These are phyloP conservation scores for Epichloe aotearoae DNA, from an alignment of 2,329 filamentous ascomycete species.

Conservation along the genomic window DNA sequence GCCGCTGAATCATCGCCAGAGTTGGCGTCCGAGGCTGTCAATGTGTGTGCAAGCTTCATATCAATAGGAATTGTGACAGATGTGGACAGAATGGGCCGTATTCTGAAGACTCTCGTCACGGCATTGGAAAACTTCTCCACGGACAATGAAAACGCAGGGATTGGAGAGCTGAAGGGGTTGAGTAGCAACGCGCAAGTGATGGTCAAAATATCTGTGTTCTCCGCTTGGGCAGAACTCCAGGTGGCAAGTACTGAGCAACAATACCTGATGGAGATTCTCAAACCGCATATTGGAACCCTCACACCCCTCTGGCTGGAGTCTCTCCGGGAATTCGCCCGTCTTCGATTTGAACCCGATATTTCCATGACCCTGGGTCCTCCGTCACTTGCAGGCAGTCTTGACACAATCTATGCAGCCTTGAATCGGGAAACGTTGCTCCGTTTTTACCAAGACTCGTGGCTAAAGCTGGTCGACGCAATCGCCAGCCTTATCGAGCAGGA, in stretches of 20 bases:
- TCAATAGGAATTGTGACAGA: constrained; percentile 95
- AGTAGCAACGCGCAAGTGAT: constrained; percentile 96
- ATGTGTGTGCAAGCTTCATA: constrained; percentile 96
- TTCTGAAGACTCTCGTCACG: constrained; percentile 81
- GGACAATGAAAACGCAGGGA: constrained; percentile 68
- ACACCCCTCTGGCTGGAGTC: constrained; percentile 92
- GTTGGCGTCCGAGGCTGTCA: constrained; percentile 87
- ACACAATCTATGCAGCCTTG: constrained; percentile 87
- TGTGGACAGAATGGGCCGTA: constrained; percentile 96
- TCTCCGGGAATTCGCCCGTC: constrained; percentile 78
- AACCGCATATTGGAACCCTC: constrained; percentile 76
- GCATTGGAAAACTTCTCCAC: constrained; percentile 85
- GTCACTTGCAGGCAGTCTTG: constrained; percentile 70
- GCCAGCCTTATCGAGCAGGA: constrained; percentile 95
- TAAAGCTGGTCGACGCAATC: constrained; percentile 93
- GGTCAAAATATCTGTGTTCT: constrained; percentile 96
- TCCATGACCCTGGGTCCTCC: constrained; percentile 77
- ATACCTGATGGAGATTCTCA: constrained; percentile 78
- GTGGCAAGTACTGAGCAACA: constrained; percentile 86
- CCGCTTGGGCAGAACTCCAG: constrained; percentile 93
- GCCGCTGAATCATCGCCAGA: constrained; percentile 92
- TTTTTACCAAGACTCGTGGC: constrained; percentile 96
- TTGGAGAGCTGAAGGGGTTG: constrained; percentile 83
- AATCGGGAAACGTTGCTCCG: constrained; percentile 86
- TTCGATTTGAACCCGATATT: constrained; percentile 94